phyloP scores from a whole-genome alignment of 2,329 filamentous ascomycete species.

The Mollisia scopiformis region DNA sequence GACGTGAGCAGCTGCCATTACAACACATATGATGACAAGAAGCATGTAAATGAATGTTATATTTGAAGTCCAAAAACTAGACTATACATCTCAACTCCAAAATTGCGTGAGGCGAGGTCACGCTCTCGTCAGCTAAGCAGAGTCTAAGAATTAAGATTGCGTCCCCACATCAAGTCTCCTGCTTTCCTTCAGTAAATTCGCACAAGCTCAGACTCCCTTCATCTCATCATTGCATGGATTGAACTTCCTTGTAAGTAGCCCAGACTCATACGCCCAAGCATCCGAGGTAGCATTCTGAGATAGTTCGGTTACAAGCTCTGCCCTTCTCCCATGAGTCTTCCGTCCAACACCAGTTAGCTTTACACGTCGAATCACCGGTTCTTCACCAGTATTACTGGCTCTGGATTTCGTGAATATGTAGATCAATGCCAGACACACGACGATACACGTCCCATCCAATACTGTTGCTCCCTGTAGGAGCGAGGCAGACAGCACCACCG shows the following conservation, averaged over 20 bases:
- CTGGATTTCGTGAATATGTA: background rate
- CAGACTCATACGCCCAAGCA: background rate
- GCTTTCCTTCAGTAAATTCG: no score
- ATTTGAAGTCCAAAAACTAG: no score
- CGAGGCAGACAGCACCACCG: background rate
- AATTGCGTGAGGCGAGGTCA: no score
- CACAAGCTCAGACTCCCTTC: no score
- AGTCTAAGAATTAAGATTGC: no score
- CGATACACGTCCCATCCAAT: background rate
- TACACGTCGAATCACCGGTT: background rate
- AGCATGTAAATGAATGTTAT: no score
- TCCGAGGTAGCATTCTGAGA: background rate
- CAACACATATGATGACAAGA: no score
- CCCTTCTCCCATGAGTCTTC: background rate
- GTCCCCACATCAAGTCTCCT: no score
- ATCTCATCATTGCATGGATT: no score
- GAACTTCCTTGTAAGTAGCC: background rate
- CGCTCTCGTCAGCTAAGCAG: no score
- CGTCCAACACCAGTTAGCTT: background rate
- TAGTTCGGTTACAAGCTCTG: background rate
- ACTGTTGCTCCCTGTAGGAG: background rate
- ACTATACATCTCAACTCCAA: no score
- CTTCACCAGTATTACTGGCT: background rate
- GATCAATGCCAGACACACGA: background rate
- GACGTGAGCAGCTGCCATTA: no score